Base-by-base conservation (phyloP, 345 rosid species). In the Eucalyptus brandiana region DNA sequence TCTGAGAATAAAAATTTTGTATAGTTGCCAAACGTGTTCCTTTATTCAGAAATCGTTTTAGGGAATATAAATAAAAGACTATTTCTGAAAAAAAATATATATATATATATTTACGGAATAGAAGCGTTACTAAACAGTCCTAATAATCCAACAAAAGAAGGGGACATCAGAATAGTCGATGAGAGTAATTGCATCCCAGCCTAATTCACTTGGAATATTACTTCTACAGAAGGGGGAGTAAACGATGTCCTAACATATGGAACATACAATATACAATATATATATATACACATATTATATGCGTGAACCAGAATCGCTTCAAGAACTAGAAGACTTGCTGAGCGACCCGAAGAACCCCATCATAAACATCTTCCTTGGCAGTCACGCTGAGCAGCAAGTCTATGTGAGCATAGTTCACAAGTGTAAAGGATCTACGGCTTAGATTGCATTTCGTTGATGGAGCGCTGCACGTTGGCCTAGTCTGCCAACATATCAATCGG, bases 91-190 rank as follows among this genome's bases (percentile, higher is more conserved):
- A 18, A 3, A 51, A 8, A 53, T 3, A 49, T 4, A 0, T n/a
- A n/a, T n/a, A n/a, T n/a, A n/a, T n/a, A n/a, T 19, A 0, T 53
- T 53, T 53, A 0, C 19, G 0, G 2, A 53, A 19, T 0, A 53
- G 10, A 19, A 18, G 0, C 2, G 0, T 53, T 19, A 53, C 2
- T 2, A 53, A 53, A 53, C 4, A 0, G 1, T 0, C 24, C 9
- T 53, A 53, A 18, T 18, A 53, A 53, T 53, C 56, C 56, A 53
- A 53, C 56, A 53, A 19, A 53, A 53, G 10, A 53, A 3, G 10
- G 56, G 56, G 10, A 19, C 42, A 67, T 16, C 23, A 32, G 42
- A 32, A 32, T 32, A 67, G 42, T 67, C 80, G 10, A 67, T 67
- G 80, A 67, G 3, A 4, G 23, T 60, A 17, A 69, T 32, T 69